Conservation (phyloP, 176 grass and related monocot species). For the Juncus effusus region DNA sequence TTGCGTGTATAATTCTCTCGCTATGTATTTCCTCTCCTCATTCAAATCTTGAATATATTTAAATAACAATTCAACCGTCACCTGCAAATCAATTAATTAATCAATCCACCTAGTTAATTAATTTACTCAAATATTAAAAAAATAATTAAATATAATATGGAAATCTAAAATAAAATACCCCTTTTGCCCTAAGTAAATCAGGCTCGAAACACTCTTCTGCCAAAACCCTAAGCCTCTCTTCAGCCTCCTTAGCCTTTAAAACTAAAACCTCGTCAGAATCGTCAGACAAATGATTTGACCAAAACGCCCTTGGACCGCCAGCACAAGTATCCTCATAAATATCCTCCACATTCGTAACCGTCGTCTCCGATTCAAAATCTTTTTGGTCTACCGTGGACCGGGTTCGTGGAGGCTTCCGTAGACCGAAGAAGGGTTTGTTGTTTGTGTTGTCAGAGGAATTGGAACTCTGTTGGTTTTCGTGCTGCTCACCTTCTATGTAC, state of each 20-base stretch:
- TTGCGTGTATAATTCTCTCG: slow-evolving; percentile 62
- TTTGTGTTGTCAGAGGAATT: slow-evolving; percentile 26
- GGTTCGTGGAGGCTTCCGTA: slow-evolving; percentile 57
- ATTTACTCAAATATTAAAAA: background rate
- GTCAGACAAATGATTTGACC: slow-evolving; percentile 19
- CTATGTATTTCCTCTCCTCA: slow-evolving; percentile 62
- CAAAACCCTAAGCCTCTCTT: slow-evolving; percentile 40
- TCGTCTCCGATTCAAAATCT: slow-evolving; percentile 47
- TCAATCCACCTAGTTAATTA: background rate
- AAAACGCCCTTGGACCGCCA: slow-evolving; percentile 11
- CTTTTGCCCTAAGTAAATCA: slow-evolving; percentile 30
- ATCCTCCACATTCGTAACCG: slow-evolving; percentile 55
- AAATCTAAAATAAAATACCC: slow-evolving; percentile 6
- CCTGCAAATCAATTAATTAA: background rate
- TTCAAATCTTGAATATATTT: slow-evolving; percentile 52
- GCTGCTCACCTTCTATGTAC: slow-evolving; percentile 61
- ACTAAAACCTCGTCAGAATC: slow-evolving; percentile 55
- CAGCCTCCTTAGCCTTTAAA: slow-evolving; percentile 52
- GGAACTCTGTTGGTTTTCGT: slow-evolving; percentile 18
- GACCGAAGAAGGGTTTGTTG: slow-evolving; percentile 27
- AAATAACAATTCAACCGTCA: slow-evolving; percentile 27
- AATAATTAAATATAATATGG: slow-evolving; percentile 1
- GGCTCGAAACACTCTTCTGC: slow-evolving; percentile 45
- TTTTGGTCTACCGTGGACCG: slow-evolving; percentile 29
- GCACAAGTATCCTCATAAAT: slow-evolving; percentile 61